A percentile compares a stretch with the other conserved stretches of the same genome.
Conservation (phyloP, 768 basidiomycete species). For the Psilocybe cubensis region DNA sequence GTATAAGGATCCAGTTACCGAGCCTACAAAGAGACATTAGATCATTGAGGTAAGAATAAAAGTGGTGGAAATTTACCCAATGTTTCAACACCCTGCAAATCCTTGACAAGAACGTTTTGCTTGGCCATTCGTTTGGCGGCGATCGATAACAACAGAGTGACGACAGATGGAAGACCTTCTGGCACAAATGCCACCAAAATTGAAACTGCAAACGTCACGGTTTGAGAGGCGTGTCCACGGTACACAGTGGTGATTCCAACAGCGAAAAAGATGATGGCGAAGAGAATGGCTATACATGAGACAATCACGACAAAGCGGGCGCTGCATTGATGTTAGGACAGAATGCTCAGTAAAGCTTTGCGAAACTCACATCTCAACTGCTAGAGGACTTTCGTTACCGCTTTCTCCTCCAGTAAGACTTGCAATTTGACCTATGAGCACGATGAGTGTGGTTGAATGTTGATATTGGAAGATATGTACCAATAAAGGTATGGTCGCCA, state of each 20-base stretch:
- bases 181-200: slow-evolving; percentile 65
- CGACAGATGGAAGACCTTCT: slow-evolving; percentile 68
- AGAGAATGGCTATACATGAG: slow-evolving; percentile 61
- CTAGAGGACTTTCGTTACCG: slow-evolving; percentile 69
- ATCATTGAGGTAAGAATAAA: slow-evolving; percentile 19
- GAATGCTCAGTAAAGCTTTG: neutral
- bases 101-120: slow-evolving; percentile 74
- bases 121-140: slow-evolving; percentile 74
- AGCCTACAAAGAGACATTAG: slow-evolving; percentile 50
- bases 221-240: slow-evolving; percentile 60
- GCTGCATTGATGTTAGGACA: slow-evolving; percentile 30
- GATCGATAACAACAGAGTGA: slow-evolving; percentile 68
- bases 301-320: slow-evolving; percentile 64
- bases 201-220: slow-evolving; percentile 66
- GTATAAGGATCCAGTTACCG: slow-evolving; percentile 30
- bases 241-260: slow-evolving; percentile 71
- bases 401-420: slow-evolving; percentile 64
- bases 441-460: slow-evolving; percentile 7
- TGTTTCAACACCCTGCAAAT: slow-evolving; percentile 74
- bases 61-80: slow-evolving; percentile 44
- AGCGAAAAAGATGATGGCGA: slow-evolving; percentile 66
- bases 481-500: slow-evolving; percentile 69
- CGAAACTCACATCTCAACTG: slow-evolving; percentile 58
- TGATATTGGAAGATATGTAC: slow-evolving; percentile 28
- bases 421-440: slow-evolving; percentile 62